Evolutionary conservation across 768 basidiomycete genomes (phyloP).

Genomic region (Suillus hirtellus): DNA sequence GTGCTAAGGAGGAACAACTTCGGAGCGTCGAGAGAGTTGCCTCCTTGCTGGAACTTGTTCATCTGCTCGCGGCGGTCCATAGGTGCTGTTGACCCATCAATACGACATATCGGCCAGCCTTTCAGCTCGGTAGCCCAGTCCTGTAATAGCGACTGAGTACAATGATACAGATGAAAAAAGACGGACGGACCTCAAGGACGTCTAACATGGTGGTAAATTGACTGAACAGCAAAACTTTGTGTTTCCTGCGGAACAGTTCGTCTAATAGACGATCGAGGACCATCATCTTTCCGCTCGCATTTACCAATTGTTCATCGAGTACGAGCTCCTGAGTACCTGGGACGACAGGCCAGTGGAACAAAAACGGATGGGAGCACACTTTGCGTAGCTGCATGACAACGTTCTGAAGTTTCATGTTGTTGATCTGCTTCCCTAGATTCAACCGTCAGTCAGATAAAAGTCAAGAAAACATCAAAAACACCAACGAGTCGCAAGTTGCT

Average conservation of each 20-base stretch:
- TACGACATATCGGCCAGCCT: slow-evolving; percentile 82
- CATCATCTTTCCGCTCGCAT: slow-evolving; percentile 96
- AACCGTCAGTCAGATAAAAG: background rate
- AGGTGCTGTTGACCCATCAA: slow-evolving; percentile 88
- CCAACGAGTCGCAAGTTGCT: slow-evolving; percentile 60
- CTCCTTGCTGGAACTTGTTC: slow-evolving; percentile 76
- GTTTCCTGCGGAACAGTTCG: slow-evolving; percentile 74
- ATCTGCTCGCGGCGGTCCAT: slow-evolving; percentile 83
- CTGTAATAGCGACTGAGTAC: slow-evolving; percentile 33
- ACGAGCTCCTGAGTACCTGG: slow-evolving; percentile 48
- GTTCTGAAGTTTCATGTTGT: slow-evolving; percentile 94
- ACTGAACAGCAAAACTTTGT: slow-evolving; percentile 86
- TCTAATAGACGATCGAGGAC: slow-evolving; percentile 84
- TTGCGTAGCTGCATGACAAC: slow-evolving; percentile 97
- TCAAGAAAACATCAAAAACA: slow-evolving; percentile 20
- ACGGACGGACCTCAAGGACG: slow-evolving; percentile 74
- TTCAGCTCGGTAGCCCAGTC: slow-evolving; percentile 90
- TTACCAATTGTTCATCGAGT: slow-evolving; percentile 66
- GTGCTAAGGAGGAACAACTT: slow-evolving; percentile 87
- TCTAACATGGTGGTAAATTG: slow-evolving; percentile 98
- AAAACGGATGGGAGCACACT: slow-evolving; percentile 90
- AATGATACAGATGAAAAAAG: background rate
- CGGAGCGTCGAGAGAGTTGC: slow-evolving; percentile 62
- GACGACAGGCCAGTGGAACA: slow-evolving; percentile 84
- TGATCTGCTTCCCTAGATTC: slow-evolving; percentile 71